These are phyloP conservation scores for Coemansia sp. DNA, from an alignment of 192 early-diverging fungal species.

Conservation along the genomic window DNA sequence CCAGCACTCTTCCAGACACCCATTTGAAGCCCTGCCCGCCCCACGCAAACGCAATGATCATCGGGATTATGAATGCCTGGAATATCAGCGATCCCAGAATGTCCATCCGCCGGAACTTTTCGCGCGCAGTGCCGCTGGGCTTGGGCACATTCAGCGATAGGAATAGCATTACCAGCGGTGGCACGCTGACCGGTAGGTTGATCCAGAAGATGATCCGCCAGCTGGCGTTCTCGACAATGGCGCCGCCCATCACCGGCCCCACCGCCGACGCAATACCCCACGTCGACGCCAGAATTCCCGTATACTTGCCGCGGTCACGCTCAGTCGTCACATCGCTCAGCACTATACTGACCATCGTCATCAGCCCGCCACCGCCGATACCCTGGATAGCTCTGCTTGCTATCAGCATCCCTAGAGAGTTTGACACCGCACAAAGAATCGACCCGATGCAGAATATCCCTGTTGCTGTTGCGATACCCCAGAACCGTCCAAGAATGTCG, in stretches of 20 bases:
- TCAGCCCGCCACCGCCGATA: conserved; percentile 69
- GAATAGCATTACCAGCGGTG: conserved; percentile 45
- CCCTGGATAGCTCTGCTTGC: conserved; percentile 69
- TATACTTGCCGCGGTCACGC: conserved; percentile 64
- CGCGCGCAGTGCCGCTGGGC: conserved; percentile 25
- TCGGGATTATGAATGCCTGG: conserved; percentile 57
- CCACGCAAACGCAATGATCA: conserved; percentile 76
- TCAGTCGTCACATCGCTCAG: conserved; percentile 65
- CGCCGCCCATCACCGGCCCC: conserved; percentile 63
- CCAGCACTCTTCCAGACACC: conserved; percentile 65
- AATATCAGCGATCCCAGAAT: conserved; percentile 61
- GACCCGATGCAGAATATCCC: conserved; percentile 59
- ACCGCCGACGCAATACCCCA: conserved; percentile 63
- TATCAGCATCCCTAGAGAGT: conserved; percentile 67
- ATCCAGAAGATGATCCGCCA: conserved; percentile 66
- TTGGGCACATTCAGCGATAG: conserved; percentile 46
- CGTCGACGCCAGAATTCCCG: conserved; percentile 55
- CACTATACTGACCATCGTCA: conserved; percentile 65
- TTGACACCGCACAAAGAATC: conserved; percentile 57
- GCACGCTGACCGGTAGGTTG: conserved; percentile 54
- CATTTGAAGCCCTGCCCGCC: conserved; percentile 77
- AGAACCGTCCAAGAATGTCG: conserved; percentile 78
- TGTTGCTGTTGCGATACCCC: conserved; percentile 53
- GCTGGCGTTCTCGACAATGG: conserved; percentile 55
- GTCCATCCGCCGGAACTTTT: conserved; percentile 68